phyloP scores from a whole-genome alignment of 2,329 filamentous ascomycete species.

The Penicillium sp. region DNA sequence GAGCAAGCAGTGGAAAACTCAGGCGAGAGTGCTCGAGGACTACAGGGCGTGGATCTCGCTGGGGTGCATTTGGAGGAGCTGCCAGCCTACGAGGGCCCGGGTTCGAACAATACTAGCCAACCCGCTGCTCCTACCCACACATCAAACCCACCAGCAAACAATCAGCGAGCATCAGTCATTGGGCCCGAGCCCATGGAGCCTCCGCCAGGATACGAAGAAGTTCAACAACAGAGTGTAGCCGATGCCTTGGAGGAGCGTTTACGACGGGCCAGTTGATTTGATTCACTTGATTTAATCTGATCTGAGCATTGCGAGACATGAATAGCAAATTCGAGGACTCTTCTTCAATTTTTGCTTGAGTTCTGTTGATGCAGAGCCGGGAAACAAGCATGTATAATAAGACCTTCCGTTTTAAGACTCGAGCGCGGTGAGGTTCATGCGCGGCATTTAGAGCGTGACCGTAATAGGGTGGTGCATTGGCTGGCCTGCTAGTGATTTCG shows the following conservation, averaged over 20 bases:
- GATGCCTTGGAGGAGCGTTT: constrained; percentile 68
- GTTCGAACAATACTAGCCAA: constrained; percentile 30
- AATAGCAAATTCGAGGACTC: neutral
- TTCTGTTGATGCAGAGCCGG: neutral
- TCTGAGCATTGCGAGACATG: neutral
- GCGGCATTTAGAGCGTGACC: constrained; percentile 2
- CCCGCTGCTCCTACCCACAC: constrained; percentile 6
- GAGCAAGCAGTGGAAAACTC: constrained; percentile 70
- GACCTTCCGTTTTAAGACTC: constrained; percentile 7
- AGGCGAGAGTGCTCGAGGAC: constrained; percentile 41
- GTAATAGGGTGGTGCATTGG: neutral
- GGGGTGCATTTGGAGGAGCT: constrained; percentile 80
- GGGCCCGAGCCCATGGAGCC: constrained; percentile 64
- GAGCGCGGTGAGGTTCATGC: neutral
- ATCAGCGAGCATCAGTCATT: constrained; percentile 24
- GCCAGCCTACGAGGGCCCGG: constrained; percentile 76
- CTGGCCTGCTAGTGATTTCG: neutral
- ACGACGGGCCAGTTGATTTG: constrained; percentile 30
- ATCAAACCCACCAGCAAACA: constrained; percentile 12
- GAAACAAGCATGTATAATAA: constrained; percentile 18
- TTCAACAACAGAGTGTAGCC: constrained; percentile 76
- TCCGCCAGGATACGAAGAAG: constrained; percentile 89
- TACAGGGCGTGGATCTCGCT: constrained; percentile 56
- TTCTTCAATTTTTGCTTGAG: neutral
- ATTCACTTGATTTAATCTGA: neutral